These are phyloP conservation scores for Pseudopithomyces maydicus DNA, from an alignment of 2,329 filamentous ascomycete genomes.

Conservation along the genomic window DNA sequence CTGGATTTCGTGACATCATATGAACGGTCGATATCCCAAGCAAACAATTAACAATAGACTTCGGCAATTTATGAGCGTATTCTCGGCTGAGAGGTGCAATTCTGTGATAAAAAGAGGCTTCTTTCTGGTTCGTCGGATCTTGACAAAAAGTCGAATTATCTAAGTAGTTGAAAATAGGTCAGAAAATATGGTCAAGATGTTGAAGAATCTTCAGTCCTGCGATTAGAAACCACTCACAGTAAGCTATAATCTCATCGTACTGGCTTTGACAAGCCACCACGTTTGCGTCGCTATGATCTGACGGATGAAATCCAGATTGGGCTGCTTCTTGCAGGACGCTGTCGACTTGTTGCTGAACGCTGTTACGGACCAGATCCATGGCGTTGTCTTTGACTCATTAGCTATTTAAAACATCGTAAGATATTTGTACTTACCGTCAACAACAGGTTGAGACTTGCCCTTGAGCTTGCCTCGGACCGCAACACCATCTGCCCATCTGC, in stretches of 20 bases:
- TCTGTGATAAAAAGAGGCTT: slow-evolving; percentile 11
- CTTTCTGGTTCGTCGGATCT: slow-evolving; percentile 6
- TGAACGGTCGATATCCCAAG: slow-evolving; percentile 28
- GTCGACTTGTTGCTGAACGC: slow-evolving; percentile 14
- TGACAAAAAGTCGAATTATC: slow-evolving; percentile 23
- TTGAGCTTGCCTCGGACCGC: slow-evolving; percentile 32
- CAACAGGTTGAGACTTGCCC: slow-evolving; percentile 27
- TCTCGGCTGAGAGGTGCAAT: slow-evolving; percentile 19
- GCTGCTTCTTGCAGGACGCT: slow-evolving; percentile 19
- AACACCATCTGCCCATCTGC: slow-evolving; percentile 42
- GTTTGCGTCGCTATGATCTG: slow-evolving; percentile 9
- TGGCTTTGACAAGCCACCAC: slow-evolving; percentile 8
- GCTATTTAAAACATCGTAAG: not conserved
- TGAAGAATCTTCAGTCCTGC: too few relatives aligned
- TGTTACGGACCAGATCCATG: slow-evolving; percentile 19
- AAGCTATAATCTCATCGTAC: slow-evolving; percentile 18
- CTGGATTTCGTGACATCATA: slow-evolving; percentile 23
- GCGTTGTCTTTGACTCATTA: slow-evolving; percentile 15
- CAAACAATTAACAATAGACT: slow-evolving; percentile 24
- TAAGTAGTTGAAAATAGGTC: not conserved
- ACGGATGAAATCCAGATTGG: slow-evolving; percentile 15
- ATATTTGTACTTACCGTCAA: slow-evolving; percentile 19
- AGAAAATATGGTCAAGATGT: too few relatives aligned
- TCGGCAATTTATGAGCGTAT: slow-evolving; percentile 16
- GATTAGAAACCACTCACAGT: slow-evolving; percentile 19